Conservation (phyloP, 495 filamentous ascomycete genomes). For the Ascobolus immersus region DNA sequence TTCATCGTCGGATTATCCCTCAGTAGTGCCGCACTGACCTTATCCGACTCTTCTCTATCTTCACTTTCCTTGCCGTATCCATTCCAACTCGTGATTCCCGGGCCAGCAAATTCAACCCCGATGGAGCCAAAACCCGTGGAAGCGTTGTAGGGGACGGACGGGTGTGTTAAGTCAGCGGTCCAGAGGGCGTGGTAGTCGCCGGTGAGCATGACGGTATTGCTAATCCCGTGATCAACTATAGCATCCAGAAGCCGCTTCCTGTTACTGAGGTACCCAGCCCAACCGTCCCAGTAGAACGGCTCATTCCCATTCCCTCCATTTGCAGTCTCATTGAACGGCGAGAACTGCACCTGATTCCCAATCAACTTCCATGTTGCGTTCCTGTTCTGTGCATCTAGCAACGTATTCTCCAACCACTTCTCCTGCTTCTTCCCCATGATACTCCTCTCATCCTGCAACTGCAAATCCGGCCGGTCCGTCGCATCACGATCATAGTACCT, state of each 20-base stretch:
- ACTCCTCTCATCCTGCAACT: too few relatives aligned
- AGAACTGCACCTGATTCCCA: constrained; percentile 41
- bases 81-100: constrained; percentile 32
- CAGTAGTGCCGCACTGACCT: constrained; percentile 20
- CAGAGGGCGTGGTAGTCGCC: constrained; percentile 39
- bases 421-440: constrained; percentile 42
- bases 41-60: constrained; percentile 20
- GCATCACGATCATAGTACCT: constrained; percentile 36
- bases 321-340: constrained; percentile 26
- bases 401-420: constrained; percentile 37
- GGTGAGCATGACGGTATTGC: constrained; percentile 39
- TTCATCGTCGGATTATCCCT: constrained; percentile 32
- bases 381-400: constrained; percentile 27
- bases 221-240: constrained; percentile 34
- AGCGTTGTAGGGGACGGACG: constrained; percentile 30
- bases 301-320: too few relatives aligned
- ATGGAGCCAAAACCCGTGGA: constrained; percentile 30
- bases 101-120: constrained; percentile 41
- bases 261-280: constrained; percentile 39
- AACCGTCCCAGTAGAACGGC: constrained; percentile 37
- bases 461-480: too few relatives aligned
- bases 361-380: constrained; percentile 38
- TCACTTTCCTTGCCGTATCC: constrained; percentile 25
- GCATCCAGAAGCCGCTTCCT: constrained; percentile 33
- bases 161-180: constrained; percentile 7